Evolutionary conservation across 2,329 filamentous ascomycete genomes (phyloP).

Genomic region (Ilyonectria destructans): DNA sequence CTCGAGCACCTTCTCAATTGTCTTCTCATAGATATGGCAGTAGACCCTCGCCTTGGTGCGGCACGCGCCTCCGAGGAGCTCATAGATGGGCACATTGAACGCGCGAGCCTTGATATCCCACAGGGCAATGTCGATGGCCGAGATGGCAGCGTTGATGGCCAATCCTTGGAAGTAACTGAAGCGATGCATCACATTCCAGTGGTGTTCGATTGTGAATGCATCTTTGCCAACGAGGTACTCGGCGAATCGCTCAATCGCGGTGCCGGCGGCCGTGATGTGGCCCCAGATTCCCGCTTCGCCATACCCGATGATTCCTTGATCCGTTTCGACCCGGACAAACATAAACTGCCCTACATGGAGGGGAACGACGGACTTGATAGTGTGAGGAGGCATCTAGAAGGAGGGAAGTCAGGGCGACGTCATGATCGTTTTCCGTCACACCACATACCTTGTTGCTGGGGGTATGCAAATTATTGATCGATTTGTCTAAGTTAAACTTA

Average conservation of each 20-base stretch:
- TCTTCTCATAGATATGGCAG: slow-evolving; percentile 28
- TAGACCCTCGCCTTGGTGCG: slow-evolving; percentile 31
- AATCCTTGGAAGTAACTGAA: slow-evolving; percentile 36
- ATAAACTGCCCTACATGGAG: slow-evolving; percentile 18
- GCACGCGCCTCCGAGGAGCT: slow-evolving; percentile 30
- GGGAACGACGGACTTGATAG: neutral
- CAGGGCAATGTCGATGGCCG: slow-evolving; percentile 33
- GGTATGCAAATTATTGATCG: too few relatives aligned
- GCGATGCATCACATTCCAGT: slow-evolving; percentile 39
- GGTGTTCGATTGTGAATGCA: slow-evolving; percentile 31
- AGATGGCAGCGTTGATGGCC: slow-evolving; percentile 35
- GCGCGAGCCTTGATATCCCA: slow-evolving; percentile 30
- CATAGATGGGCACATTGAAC: slow-evolving; percentile 28
- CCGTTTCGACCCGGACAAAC: slow-evolving; percentile 7
- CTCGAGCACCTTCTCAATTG: slow-evolving; percentile 15
- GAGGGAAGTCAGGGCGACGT: too few relatives aligned
- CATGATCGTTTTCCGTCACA: too few relatives aligned
- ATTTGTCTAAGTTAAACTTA: too few relatives aligned
- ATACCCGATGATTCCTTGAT: slow-evolving; percentile 11
- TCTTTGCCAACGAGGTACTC: slow-evolving; percentile 19
- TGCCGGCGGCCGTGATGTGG: slow-evolving; percentile 18
- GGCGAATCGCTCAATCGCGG: slow-evolving; percentile 8
- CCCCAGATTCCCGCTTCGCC: slow-evolving; percentile 22
- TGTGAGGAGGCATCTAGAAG: neutral
- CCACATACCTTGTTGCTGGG: too few relatives aligned